Percentiles rank a stretch among this genome's conserved stretches.
Evolutionary conservation across 345 rosid species (phyloP).

Genomic region (Hirschfeldia incana): DNA sequence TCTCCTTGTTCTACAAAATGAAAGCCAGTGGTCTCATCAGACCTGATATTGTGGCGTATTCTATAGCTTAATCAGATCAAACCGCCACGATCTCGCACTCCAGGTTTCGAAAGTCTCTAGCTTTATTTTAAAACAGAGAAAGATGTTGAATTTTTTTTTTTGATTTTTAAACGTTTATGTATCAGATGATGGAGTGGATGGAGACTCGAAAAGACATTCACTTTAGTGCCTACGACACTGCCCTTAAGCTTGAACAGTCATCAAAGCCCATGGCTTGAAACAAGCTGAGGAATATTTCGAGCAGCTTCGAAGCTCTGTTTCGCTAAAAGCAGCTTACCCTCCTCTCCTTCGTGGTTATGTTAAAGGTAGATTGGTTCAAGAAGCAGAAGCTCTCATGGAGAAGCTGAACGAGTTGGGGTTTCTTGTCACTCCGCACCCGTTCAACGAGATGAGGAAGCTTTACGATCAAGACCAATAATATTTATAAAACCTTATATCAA

Average conservation of each 20-base stretch:
- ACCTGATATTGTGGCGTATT: too few species aligned
- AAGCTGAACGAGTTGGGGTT: too few species aligned
- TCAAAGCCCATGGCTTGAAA: constrained; percentile 42
- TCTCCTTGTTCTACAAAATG: too few species aligned
- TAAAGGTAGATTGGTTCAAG: constrained; percentile 37
- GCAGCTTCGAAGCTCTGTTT: constrained; percentile 24
- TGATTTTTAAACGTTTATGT: neutral
- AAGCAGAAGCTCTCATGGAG: constrained; percentile 59
- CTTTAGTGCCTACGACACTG: constrained; percentile 34
- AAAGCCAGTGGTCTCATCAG: too few species aligned
- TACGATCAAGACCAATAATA: too few species aligned
- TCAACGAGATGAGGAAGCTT: too few species aligned
- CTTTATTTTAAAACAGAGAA: neutral
- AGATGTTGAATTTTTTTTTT: neutral
- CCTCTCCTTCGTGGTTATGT: constrained; percentile 59
- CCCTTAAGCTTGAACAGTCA: constrained; percentile 46
- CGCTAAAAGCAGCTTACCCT: constrained; percentile 43
- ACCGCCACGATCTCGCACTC: constrained; percentile 52
- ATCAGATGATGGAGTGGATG: constrained; percentile 56
- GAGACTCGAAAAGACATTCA: constrained; percentile 41
- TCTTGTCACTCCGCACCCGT: too few species aligned
- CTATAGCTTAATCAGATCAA: constrained; percentile 35
- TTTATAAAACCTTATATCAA: too few species aligned
- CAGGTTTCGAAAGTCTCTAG: constrained; percentile 39
- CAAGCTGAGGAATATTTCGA: constrained; percentile 55